phyloP scores from a whole-genome alignment of 2,329 filamentous ascomycete genomes.

The Verticillium dahliae region DNA sequence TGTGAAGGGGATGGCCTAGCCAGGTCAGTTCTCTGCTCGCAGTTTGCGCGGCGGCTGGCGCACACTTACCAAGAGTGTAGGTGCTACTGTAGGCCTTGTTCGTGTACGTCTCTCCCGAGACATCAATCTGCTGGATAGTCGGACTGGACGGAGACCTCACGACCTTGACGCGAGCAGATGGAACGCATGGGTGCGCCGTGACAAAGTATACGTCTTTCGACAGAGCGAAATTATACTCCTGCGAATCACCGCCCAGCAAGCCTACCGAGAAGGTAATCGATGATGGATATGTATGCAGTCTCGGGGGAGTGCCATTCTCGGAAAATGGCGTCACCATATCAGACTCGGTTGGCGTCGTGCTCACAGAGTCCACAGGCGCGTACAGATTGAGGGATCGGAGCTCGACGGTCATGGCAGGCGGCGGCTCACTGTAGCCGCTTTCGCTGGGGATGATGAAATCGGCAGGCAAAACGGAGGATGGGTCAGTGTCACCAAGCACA shows the following conservation, averaged over 20 bases:
- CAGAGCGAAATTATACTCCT: constrained; percentile 38
- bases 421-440: constrained; percentile 41
- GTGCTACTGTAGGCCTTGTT: constrained; percentile 39
- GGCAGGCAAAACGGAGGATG: constrained; percentile 46
- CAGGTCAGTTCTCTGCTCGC: background rate
- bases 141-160: constrained; percentile 54
- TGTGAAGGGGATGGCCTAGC: constrained; percentile 56
- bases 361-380: constrained; percentile 33
- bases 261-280: constrained; percentile 31
- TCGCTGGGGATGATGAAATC: constrained; percentile 59
- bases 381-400: constrained; percentile 45
- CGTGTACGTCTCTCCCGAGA: constrained; percentile 35
- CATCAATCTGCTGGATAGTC: constrained; percentile 50
- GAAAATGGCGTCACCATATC: constrained; percentile 29
- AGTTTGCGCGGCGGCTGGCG: no score
- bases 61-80: constrained; percentile 36
- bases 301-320: constrained; percentile 21
- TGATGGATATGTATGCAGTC: constrained; percentile 31
- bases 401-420: constrained; percentile 40
- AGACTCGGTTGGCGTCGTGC: constrained; percentile 36
- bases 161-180: constrained; percentile 49
- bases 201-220: constrained; percentile 57
- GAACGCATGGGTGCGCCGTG: constrained; percentile 58
- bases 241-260: constrained; percentile 30
- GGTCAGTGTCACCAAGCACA: constrained; percentile 52